Base-by-base conservation (phyloP, 2,329 filamentous ascomycete species). In the Elsinoe ampelina region DNA sequence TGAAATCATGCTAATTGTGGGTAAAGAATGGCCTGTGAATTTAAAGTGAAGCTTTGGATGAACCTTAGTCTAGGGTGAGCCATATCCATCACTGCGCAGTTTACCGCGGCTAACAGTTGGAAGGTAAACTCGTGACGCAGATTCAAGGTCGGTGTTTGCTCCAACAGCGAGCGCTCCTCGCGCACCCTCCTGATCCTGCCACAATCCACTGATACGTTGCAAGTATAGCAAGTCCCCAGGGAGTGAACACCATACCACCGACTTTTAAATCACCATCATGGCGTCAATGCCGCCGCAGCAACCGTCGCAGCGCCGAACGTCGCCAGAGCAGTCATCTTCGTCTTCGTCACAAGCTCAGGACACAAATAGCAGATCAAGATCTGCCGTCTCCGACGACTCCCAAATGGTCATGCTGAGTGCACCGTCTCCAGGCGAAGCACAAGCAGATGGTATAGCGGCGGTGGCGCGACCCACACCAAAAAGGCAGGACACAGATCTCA, bases 381-480 rank as follows among this genome's bases (percentile, higher is more conserved):
- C 71, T 1, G 66, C 67, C 5, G 67, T 66, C 42, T 75, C 73
- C 4, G 72, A 73, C 61, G 73, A 76, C 63, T 75, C 73, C 5
- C 72, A 76, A 58, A 75, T 73, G 12, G 66, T 76, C 30, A 67
- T 76, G 13, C 65, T 75, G n/a, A 72, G 73, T 61, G 67, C 67
- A 30, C 65, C 62, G 20, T 51, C 61, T 32, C 63, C 61, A 64
- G 54, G 59, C 12, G 60, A 65, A 60, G 15, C 35, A 34, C 22
- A 26, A 13, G 3, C 12, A 32, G 48, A 52, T 19, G 13, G 5
- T 34, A 3, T 13, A 20, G 11, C 10, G 5, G 17, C n/a, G 11
- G 19, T 34, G 19, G 3, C n/a, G 4, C 32, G 48, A 43, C 56
- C 45, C 5, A 17, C 17, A 2, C 56, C 64, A 38, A 64, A 32